A percentile compares a stretch with the other conserved stretches of the same genome.
These are phyloP conservation scores for Phytophthora colocasiae DNA, from an alignment of 352 stramenopile genomes.

Conservation along the genomic window DNA sequence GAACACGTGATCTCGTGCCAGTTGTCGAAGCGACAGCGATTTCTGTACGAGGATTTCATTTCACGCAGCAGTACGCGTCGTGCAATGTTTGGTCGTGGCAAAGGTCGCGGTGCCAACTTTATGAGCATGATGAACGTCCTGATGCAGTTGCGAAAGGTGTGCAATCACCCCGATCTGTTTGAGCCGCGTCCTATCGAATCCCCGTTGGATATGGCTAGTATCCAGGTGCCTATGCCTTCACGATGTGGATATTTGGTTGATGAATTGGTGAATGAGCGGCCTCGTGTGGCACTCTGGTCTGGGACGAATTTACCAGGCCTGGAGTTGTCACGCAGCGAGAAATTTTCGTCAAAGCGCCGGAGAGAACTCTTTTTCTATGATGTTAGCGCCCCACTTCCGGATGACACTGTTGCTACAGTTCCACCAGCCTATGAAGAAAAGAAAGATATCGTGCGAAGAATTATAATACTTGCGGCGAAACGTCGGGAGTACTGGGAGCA, in stretches of 20 bases:
- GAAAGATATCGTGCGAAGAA: conserved; percentile 46
- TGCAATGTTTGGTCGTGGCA: conserved; percentile 85
- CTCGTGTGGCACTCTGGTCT: conserved; percentile 49
- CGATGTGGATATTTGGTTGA: conserved; percentile 58
- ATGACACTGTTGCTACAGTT: conserved; percentile 30
- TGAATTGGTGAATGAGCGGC: conserved; percentile 45
- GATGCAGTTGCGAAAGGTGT: conserved; percentile 98
- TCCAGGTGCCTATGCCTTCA: conserved; percentile 41
- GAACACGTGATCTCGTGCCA: conserved; percentile 97
- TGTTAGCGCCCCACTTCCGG: conserved; percentile 40
- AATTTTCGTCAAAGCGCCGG: conserved; percentile 37
- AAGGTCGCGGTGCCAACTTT: conserved; percentile 87
- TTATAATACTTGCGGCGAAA: conserved; percentile 38
- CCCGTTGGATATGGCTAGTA: conserved; percentile 88
- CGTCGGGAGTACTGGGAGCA: conserved; percentile 47
- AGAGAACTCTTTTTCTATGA: conserved; percentile 60
- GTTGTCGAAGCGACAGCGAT: conserved; percentile 95
- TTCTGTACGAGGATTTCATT: conserved; percentile 99
- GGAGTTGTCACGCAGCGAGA: conserved; percentile 45
- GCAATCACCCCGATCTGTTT: conserved; percentile 99
- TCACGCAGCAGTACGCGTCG: conserved; percentile 93
- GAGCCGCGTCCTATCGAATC: conserved; percentile 95
- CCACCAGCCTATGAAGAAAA: conserved; percentile 34
- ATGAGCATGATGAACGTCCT: conserved; percentile 99
- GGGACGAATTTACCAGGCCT: conserved; percentile 48